A percentile compares a stretch with the other conserved stretches of the same genome.
Evolutionary conservation across 2,329 filamentous ascomycete genomes (phyloP).

Genomic region (Claviceps sp.): DNA sequence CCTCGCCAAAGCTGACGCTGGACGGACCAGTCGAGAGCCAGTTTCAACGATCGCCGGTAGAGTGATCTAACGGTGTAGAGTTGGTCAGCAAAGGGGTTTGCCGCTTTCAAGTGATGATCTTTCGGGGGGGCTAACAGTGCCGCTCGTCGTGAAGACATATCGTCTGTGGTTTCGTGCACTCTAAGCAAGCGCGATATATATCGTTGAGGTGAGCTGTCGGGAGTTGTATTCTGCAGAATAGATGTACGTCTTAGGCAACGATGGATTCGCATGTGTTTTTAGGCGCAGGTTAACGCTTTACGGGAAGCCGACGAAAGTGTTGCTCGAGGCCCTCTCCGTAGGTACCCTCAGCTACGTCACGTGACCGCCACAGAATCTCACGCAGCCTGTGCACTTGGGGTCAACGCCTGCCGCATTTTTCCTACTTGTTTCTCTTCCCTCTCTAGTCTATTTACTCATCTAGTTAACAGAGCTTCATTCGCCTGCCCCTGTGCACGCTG

Average conservation of each 20-base stretch:
- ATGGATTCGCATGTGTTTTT: neutral
- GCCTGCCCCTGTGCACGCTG: too few relatives aligned
- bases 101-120: neutral
- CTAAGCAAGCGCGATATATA: neutral
- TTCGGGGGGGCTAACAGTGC: slow-evolving; percentile 28
- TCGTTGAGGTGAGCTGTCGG: neutral
- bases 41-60: slow-evolving; percentile 85
- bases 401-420: too few relatives aligned
- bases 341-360: too few relatives aligned
- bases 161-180: neutral
- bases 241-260: neutral
- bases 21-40: slow-evolving; percentile 89
- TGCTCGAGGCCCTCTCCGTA: too few relatives aligned
- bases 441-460: too few relatives aligned
- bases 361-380: too few relatives aligned
- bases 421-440: too few relatives aligned
- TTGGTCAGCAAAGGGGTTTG: neutral
- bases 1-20: slow-evolving; percentile 89
- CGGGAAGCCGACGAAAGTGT: too few relatives aligned
- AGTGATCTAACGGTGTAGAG: slow-evolving; percentile 41
- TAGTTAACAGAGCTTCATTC: too few relatives aligned
- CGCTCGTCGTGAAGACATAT: slow-evolving; percentile 29
- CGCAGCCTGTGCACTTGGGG: too few relatives aligned
- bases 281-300: too few relatives aligned
- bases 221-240: neutral